Evolutionary conservation across 139 green algal genomes (phyloP).

Genomic region (Axilococcus clingmanii): DNA sequence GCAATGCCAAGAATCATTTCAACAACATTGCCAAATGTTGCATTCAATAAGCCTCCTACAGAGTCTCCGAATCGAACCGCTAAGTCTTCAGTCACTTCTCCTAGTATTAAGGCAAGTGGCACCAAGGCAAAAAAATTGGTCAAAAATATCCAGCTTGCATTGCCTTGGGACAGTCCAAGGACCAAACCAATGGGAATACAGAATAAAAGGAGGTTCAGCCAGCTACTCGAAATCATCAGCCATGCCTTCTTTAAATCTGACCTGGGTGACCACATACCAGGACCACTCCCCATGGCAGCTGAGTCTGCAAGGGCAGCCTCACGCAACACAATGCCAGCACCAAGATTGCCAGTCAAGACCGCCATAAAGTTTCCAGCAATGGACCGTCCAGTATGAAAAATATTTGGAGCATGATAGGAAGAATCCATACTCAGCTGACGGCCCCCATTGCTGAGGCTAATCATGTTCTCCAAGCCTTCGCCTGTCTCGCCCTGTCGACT

Average conservation of each 20-base stretch:
- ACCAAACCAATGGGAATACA: conserved; percentile 48
- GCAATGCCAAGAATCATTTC: conserved; percentile 88
- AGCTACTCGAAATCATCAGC: conserved; percentile 37
- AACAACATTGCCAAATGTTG: conserved; percentile 89
- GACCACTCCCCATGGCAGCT: neutral
- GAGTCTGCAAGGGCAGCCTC: no score
- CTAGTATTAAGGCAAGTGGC: conserved; percentile 76
- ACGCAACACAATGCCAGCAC: no score
- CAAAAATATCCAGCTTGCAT: conserved; percentile 33
- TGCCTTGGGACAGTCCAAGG: conserved; percentile 24
- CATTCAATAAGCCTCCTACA: conserved; percentile 69
- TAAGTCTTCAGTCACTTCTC: conserved; percentile 82
- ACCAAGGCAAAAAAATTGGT: conserved; percentile 75
- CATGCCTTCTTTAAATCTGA: conserved; percentile 20
- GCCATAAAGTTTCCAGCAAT: no score
- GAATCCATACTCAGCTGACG: no score
- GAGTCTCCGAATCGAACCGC: conserved; percentile 57
- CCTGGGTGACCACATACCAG: conserved; percentile 24
- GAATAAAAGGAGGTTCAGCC: conserved; percentile 65
- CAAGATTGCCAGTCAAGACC: no score
- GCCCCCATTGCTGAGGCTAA: no score
- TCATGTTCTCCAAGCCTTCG: no score
- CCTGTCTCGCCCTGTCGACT: no score
- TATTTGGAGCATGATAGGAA: no score
- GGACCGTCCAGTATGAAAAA: no score